Evolutionary conservation across 805 yeast genomes (phyloP).

Genomic region (Metschnikowia noctiluminum): DNA sequence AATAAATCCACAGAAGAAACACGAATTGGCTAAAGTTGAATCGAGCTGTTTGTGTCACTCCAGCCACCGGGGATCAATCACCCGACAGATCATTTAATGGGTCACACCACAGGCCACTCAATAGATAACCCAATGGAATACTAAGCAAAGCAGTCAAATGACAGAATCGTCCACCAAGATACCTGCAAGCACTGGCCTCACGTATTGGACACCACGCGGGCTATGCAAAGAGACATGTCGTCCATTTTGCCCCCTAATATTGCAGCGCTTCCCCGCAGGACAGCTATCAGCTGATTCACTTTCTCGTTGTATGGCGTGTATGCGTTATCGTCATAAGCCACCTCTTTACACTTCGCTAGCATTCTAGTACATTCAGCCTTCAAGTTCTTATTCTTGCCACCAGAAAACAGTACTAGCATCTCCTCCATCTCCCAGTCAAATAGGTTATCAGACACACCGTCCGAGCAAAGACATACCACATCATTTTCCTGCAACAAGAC

Average conservation of each 20-base stretch:
- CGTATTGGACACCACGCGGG: conserved; percentile 32
- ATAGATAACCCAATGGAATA: no score
- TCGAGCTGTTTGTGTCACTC: no score
- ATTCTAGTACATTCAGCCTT: conserved; percentile 39
- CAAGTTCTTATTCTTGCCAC: conserved; percentile 27
- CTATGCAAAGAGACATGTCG: conserved; percentile 51
- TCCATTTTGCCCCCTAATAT: conserved; percentile 54
- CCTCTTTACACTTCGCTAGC: conserved; percentile 43
- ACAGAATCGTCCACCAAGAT: no score
- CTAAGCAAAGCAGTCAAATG: no score
- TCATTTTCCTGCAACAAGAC: conserved; percentile 40
- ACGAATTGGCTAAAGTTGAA: no score
- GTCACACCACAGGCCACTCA: no score
- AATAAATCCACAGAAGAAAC: no score
- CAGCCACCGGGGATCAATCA: no score
- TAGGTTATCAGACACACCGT: conserved; percentile 52
- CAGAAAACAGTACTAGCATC: conserved; percentile 32
- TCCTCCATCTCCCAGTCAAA: conserved; percentile 46
- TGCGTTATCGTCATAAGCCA: conserved; percentile 52
- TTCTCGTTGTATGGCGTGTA: conserved; percentile 53
- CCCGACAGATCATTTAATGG: no score
- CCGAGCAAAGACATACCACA: conserved; percentile 46
- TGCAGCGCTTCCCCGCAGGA: conserved; percentile 25
- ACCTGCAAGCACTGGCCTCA: no score
- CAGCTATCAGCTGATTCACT: conserved; percentile 41